Evolutionary conservation across 495 filamentous ascomycete species (phyloP).

Genomic region (Talaromyces borbonicus): DNA sequence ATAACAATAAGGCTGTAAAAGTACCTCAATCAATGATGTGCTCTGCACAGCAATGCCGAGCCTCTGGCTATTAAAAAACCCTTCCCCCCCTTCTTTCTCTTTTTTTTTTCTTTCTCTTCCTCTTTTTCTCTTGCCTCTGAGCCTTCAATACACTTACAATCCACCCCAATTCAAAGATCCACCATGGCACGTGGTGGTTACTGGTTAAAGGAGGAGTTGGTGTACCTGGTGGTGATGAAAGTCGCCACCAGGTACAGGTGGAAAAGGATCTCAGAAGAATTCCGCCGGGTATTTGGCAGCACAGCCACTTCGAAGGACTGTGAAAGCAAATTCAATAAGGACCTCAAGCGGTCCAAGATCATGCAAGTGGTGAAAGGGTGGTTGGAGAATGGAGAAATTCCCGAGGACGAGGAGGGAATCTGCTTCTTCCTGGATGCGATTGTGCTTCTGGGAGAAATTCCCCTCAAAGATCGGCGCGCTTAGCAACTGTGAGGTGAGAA

Average conservation of each 20-base stretch:
- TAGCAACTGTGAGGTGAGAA: conserved; percentile 1
- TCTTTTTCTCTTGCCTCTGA: not conserved
- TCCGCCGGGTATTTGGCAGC: not conserved
- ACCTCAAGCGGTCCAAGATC: not conserved
- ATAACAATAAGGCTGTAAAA: no score
- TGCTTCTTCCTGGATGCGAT: not conserved
- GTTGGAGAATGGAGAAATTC: not conserved
- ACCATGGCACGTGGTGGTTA: not conserved
- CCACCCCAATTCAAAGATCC: not conserved
- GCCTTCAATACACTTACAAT: not conserved
- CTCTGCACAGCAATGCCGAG: no score
- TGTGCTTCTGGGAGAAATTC: not conserved
- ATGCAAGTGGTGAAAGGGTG: not conserved
- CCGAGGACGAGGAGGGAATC: not conserved
- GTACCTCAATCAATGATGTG: no score
- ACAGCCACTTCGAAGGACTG: not conserved
- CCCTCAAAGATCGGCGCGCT: not conserved
- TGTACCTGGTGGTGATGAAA: conserved; percentile 1
- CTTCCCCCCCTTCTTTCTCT: not conserved
- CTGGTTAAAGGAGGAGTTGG: not conserved
- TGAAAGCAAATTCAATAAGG: conserved; percentile 1
- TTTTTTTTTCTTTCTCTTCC: not conserved
- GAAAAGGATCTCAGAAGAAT: not conserved
- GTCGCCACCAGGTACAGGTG: not conserved
- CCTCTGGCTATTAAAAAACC: no score